Conservation (phyloP, 352 stramenopile species). For the Aphanomyces euteiches region DNA sequence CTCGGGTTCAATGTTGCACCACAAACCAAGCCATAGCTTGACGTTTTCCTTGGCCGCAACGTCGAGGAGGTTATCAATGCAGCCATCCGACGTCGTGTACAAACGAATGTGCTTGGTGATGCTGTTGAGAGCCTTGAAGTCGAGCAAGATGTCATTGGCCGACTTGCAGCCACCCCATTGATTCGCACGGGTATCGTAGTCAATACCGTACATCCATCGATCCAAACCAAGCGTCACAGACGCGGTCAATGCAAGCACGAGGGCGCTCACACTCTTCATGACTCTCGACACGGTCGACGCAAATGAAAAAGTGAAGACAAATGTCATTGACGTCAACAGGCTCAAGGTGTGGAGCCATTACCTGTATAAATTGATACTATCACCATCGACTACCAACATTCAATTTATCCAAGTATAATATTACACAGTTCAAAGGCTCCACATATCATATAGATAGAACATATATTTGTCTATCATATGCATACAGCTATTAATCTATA, state of each 20-base stretch:
- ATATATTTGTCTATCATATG: neutral
- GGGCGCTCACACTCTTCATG: conserved; percentile 8
- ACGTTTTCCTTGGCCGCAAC: conserved; percentile 46
- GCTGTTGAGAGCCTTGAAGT: conserved; percentile 35
- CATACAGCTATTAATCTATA: neutral
- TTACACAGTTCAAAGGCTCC: neutral
- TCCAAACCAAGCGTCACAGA: neutral
- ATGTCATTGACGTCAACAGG: neutral
- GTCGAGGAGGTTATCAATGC: conserved; percentile 42
- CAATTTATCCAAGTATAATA: neutral
- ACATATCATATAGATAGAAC: neutral
- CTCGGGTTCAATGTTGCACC: conserved; percentile 35
- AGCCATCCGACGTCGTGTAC: conserved; percentile 35
- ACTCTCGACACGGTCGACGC: neutral
- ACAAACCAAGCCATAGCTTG: conserved; percentile 64
- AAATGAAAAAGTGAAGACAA: conserved; percentile 4
- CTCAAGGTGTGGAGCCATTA: too few species aligned
- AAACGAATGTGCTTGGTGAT: conserved; percentile 57
- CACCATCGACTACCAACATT: neutral
- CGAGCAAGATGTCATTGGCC: neutral
- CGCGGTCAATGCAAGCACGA: neutral
- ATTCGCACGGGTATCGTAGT: conserved; percentile 10
- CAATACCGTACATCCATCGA: conserved; percentile 1
- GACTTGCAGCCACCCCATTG: conserved; percentile 10
- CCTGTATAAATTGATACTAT: too few species aligned